Evolutionary conservation across 345 rosid species (phyloP), one percentile per base, ranked within the genome.

Genomic region (Punica granatum): DNA sequence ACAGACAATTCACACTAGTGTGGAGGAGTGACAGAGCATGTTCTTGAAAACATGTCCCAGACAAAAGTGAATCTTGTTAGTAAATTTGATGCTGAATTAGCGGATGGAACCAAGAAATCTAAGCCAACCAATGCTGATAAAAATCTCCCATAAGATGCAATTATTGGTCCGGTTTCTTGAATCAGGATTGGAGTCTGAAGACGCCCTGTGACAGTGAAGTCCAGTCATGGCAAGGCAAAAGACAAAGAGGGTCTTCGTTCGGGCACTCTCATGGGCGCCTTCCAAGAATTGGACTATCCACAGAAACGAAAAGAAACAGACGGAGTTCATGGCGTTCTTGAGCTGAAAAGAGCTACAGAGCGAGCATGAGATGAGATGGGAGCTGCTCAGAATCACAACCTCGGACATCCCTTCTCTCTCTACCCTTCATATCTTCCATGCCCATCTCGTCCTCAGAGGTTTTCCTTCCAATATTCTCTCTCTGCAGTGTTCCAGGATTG

Each of bases 281-380:
- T n/a, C 43, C 26, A 34, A 62, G 35, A 0, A 1, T 34, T 39
- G 65, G 33, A 39, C 46, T 41, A 23, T 63, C 14, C 25, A 15
- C 14, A 3, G 61, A 13, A 56, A 26, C 8, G 33, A 56, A 30
- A 9, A 10, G 34, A 56, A 56, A 56, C 58, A 12, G 61, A 30
- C 9, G 9, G 58, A 51, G 23, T 51, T 23, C n/a, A n/a, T 23
- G 34, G 30, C 33, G 7, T 56, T 56, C 34, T 28, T 28, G 34
- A 56, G 61, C 61, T 56, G 6, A 51, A 28, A 51, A 23, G 30
- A 46, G 23, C 51, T 14, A n/a, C 58, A n/a, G n/a, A 37, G 41
- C 16, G 66, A 63, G 32, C 66, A 63, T 25, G 66, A 31, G 42
- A 59, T 6, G 64, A 10, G 35, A 68, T 68, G 71, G 71, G 37